Evolutionary conservation across 257 asterid species (phyloP).

Genomic region (Oldenlandia corymbosa): DNA sequence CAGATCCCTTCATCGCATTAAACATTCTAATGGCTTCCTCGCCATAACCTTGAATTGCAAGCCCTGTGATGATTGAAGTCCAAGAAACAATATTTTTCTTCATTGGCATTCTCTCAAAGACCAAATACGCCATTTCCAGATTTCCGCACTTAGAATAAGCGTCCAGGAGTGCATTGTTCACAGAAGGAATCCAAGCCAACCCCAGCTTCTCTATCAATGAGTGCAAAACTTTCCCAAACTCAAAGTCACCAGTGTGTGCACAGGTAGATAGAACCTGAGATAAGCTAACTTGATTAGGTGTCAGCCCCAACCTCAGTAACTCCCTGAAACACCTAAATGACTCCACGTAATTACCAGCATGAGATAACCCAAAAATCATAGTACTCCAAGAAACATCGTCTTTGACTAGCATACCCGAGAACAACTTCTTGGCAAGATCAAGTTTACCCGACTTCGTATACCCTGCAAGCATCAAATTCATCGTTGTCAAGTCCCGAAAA

Average conservation of each 20-base stretch:
- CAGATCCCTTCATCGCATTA: conserved; percentile 56
- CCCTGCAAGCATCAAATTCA: conserved; percentile 82
- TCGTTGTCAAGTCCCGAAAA: conserved; percentile 47
- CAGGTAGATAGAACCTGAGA: conserved; percentile 75
- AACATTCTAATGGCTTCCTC: conserved; percentile 60
- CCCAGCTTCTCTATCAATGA: conserved; percentile 64
- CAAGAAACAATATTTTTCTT: conserved; percentile 59
- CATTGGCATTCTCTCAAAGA: conserved; percentile 60
- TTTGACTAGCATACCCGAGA: conserved; percentile 45
- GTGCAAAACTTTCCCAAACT: conserved; percentile 55
- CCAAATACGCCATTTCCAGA: conserved; percentile 58
- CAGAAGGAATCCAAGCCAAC: conserved; percentile 51
- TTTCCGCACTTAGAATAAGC: conserved; percentile 74
- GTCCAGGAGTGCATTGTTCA: conserved; percentile 73
- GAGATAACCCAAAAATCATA: conserved; percentile 55
- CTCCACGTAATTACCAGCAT: conserved; percentile 45
- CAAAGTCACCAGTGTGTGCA: conserved; percentile 68
- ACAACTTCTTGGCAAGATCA: conserved; percentile 41
- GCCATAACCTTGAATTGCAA: conserved; percentile 80
- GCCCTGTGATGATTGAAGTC: conserved; percentile 68
- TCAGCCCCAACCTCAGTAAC: conserved; percentile 43
- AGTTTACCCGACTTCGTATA: conserved; percentile 56
- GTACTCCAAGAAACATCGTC: conserved; percentile 88
- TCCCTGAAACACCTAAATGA: conserved; percentile 50
- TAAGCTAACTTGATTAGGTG: conserved; percentile 70